A percentile compares a stretch with the other conserved stretches of the same genome.
These are phyloP conservation scores for Salpingoeca rosetta DNA, from an alignment of 78 protist genomes.

Conservation along the genomic window DNA sequence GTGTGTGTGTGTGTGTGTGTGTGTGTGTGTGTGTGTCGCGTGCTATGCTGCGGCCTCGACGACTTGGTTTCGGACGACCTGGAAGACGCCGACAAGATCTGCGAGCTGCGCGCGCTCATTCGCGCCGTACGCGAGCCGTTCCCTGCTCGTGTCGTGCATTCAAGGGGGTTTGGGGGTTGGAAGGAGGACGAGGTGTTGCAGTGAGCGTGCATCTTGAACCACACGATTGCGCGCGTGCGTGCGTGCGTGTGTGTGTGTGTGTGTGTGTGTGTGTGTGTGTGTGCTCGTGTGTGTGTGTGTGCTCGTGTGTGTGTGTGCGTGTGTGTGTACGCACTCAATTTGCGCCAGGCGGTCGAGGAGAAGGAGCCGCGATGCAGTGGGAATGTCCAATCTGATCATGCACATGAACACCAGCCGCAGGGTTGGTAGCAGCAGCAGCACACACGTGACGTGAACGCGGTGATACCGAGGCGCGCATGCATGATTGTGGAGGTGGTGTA, in stretches of 20 bases:
- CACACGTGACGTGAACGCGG: not conserved
- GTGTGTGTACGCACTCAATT: constrained; percentile 9
- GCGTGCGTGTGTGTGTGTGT: not conserved
- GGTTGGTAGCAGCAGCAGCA: not conserved
- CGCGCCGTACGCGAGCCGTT: constrained; percentile 9
- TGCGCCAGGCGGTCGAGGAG: constrained; percentile 23
- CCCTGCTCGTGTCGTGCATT: no score
- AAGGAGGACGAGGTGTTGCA: not conserved
- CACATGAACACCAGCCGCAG: no score
- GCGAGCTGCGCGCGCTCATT: constrained; percentile 26
- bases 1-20: no score
- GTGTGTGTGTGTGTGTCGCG: no score
- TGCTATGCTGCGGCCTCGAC: no score
- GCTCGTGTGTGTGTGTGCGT: no score
- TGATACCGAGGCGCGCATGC: not conserved
- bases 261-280: no score
- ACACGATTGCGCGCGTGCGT: no score
- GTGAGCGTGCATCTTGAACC: not conserved
- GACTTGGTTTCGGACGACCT: no score
- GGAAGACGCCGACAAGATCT: constrained; percentile 24
- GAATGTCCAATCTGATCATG: constrained; percentile 1
- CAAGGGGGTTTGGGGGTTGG: not conserved
- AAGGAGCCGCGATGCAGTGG: not conserved
- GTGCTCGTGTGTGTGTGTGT: no score
- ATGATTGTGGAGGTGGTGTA: not conserved